Conservation (phyloP, 768 basidiomycete species). For the Mycena amicta region DNA sequence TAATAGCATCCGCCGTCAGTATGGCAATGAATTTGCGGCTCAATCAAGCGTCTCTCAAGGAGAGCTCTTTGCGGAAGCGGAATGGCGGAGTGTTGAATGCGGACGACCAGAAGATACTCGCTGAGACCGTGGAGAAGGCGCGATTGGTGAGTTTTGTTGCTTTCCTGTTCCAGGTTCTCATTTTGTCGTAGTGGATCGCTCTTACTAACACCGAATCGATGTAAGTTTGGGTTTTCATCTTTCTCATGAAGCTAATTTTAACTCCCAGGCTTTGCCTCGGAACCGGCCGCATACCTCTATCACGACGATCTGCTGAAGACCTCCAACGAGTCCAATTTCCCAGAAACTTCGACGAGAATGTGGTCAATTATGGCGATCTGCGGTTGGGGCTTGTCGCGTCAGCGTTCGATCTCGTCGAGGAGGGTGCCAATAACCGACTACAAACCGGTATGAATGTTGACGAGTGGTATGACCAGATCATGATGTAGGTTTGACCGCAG, state of each 20-base stretch:
- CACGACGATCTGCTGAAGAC: constrained; percentile 31
- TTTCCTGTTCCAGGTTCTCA: background rate
- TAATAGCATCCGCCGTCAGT: constrained; percentile 43
- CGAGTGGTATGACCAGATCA: constrained; percentile 36
- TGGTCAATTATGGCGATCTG: constrained; percentile 33
- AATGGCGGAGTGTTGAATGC: constrained; percentile 16
- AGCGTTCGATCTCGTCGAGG: constrained; percentile 29
- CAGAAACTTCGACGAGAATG: constrained; percentile 23
- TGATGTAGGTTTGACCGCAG: constrained; percentile 29
- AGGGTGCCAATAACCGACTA: constrained; percentile 32
- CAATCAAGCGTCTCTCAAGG: constrained; percentile 32
- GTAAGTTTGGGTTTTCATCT: constrained; percentile 20
- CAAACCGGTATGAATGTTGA: constrained; percentile 29
- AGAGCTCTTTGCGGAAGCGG: background rate
- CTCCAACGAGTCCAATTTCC: constrained; percentile 32
- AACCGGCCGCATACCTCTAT: constrained; percentile 40
- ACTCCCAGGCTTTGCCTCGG: constrained; percentile 36
- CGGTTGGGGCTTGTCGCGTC: constrained; percentile 34
- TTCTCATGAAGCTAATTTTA: background rate
- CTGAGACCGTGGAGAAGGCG: constrained; percentile 39
- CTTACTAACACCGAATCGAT: constrained; percentile 37
- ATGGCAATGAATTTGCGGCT: constrained; percentile 47
- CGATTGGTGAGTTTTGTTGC: constrained; percentile 37
- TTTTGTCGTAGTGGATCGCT: constrained; percentile 35
- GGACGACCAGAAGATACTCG: constrained; percentile 27